Base-by-base conservation (phyloP, 768 basidiomycete species). In the Termitomyces heimii region DNA sequence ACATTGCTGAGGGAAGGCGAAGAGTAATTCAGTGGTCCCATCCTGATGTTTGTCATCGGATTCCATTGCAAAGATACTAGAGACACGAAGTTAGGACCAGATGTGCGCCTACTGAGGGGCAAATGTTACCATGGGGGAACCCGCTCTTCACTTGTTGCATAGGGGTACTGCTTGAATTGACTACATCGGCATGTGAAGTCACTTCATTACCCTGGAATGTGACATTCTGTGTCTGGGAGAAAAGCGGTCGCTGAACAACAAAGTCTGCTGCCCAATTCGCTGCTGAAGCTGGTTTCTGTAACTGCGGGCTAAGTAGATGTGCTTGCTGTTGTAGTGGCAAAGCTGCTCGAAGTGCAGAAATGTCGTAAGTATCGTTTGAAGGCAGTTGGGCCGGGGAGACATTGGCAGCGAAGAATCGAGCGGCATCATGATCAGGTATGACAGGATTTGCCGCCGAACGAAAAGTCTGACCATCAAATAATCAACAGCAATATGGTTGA, bases 251-350 rank as follows among this genome's bases (percentile, higher is more conserved):
- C 37, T 75, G 76, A 44, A 71, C 70, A 57, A 82, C 49, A 59
- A 89, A 89, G 66, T 88, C 86, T 22, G 78, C 63, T 1, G 86
- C 83, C 87, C 88, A 89, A n/a, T 76, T 69, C 16, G 76, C 72
- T 26, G 67, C 44, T 12, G 68, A 56, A 22, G 57, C 60, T 46
- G 59, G 60, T 54, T 59, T 64, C 60, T 66, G 69, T 54, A 67
- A 24, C 32, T 67, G 68, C 9, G 64, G 61, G 24, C 58, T 44
- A 53, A 68, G 64, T 9, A 65, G 56, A 31, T 60, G 55, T 26
- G 58, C 49, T 47, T 66, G 62, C 26, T 54, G 34, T 43, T 63
- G 63, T 8, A 66, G 40, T 35, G 84, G 81, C 18, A 88, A 67
- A 8, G 82, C 70, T 31, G 71, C 68, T 54, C 74, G 77, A 56